phyloP scores from a whole-genome alignment of 495 filamentous ascomycete species.

The Neurospora africana region DNA sequence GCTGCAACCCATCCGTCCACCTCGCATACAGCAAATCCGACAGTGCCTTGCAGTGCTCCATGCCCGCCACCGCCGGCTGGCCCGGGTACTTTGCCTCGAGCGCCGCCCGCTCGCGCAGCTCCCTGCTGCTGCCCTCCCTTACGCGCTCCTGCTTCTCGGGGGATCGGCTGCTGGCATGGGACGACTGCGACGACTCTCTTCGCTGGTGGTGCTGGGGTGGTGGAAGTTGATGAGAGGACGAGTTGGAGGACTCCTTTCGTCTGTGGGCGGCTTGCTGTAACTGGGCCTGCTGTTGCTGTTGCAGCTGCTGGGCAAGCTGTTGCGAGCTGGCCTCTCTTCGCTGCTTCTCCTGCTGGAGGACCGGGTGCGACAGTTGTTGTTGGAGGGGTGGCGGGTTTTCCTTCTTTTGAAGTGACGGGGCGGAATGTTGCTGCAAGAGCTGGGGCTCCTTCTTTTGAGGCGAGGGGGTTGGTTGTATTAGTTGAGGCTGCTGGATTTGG shows the following conservation, averaged over 20 bases:
- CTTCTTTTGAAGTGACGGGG: background rate
- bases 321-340: background rate
- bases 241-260: background rate
- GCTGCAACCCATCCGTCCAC: constrained; percentile 77
- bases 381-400: background rate
- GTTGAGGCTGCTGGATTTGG: background rate
- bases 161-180: constrained; percentile 3
- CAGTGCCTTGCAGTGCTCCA: constrained; percentile 85
- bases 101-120: constrained; percentile 36
- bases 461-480: background rate
- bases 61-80: constrained; percentile 49
- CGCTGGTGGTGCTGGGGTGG: background rate
- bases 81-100: constrained; percentile 39
- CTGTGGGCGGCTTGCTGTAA: background rate
- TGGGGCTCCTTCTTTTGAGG: background rate
- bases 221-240: constrained; percentile 6
- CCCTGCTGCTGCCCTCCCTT: constrained; percentile 13
- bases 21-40: constrained; percentile 82
- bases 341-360: background rate
- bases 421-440: background rate
- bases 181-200: constrained; percentile 5
- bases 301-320: background rate
- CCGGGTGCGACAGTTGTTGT: background rate
- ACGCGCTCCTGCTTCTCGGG: constrained; percentile 5
- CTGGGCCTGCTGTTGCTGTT: background rate